phyloP scores from a whole-genome alignment of 2,329 filamentous ascomycete genomes.

The Berkeleyomyces rouxiae region DNA sequence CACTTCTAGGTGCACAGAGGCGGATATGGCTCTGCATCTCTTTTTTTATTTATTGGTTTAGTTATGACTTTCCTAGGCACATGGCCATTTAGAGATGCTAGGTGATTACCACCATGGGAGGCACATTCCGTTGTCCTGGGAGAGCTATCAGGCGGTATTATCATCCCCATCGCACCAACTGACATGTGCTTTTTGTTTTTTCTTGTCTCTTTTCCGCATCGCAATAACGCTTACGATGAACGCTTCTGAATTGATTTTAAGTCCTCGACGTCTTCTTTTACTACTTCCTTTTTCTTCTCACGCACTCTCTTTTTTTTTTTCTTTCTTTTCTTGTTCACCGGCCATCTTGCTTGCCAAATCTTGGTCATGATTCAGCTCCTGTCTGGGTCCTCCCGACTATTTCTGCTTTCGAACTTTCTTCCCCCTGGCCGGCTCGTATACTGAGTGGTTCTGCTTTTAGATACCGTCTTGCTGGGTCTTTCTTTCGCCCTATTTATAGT shows the following conservation, averaged over 20 bases:
- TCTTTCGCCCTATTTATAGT: no score
- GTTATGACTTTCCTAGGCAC: neutral
- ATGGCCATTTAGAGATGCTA: constrained; percentile 1
- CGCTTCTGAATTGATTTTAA: constrained; percentile 8
- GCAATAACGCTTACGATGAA: constrained; percentile 12
- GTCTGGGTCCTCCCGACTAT: neutral
- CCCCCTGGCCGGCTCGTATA: neutral
- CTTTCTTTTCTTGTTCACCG: neutral
- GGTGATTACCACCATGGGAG: neutral
- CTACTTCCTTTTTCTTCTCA: constrained; percentile 3
- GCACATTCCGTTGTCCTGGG: neutral
- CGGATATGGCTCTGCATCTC: neutral
- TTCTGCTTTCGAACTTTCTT: neutral
- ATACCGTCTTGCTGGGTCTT: no score
- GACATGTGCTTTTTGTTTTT: neutral
- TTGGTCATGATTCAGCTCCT: neutral
- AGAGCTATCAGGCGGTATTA: neutral
- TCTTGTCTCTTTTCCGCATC: constrained; percentile 9
- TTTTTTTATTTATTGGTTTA: constrained; percentile 2
- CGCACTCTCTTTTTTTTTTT: neutral
- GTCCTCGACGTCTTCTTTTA: constrained; percentile 4
- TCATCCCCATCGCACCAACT: constrained; percentile 7
- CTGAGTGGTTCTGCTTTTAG: neutral
- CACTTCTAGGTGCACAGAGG: neutral
- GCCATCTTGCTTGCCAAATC: neutral